Evolutionary conservation across 805 yeast genomes (phyloP).

Genomic region (Starmerella floris): DNA sequence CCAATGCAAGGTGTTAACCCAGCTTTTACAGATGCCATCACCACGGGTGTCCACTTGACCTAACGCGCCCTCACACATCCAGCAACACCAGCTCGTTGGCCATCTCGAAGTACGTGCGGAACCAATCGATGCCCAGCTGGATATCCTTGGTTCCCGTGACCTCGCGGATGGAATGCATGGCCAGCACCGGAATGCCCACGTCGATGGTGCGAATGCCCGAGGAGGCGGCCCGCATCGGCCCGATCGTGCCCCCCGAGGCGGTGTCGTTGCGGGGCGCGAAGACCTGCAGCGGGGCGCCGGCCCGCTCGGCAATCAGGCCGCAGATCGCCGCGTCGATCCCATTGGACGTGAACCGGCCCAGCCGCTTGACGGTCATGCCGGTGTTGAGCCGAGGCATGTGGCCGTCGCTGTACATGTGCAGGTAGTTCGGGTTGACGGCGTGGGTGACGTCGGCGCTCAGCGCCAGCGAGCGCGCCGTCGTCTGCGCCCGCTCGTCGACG

Average conservation of each 20-base stretch:
- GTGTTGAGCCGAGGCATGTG: constrained; percentile 71
- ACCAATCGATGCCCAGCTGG: constrained; percentile 46
- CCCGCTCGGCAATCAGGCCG: constrained; percentile 53
- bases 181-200: constrained; percentile 78
- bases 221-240: constrained; percentile 81
- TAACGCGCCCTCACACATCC: constrained; percentile 2
- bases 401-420: constrained; percentile 54
- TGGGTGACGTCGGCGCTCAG: constrained; percentile 94
- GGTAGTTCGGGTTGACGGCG: constrained; percentile 89
- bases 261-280: constrained; percentile 87
- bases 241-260: constrained; percentile 93
- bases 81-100: constrained; percentile 7
- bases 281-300: constrained; percentile 67
- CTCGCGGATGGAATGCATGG: constrained; percentile 91
- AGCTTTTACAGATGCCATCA: no score
- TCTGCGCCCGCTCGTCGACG: constrained; percentile 28
- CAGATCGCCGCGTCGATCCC: constrained; percentile 78
- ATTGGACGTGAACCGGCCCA: constrained; percentile 89
- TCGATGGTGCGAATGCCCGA: constrained; percentile 80
- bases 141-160: constrained; percentile 76
- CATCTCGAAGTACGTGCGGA: constrained; percentile 39
- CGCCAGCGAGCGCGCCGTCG: constrained; percentile 55
- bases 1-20: no score
- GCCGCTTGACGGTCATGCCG: constrained; percentile 93
- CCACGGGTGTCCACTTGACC: no score